Evolutionary conservation across 345 rosid species (phyloP), one percentile per base, ranked within the genome.

Genomic region (Eucalyptus pauciflora): DNA sequence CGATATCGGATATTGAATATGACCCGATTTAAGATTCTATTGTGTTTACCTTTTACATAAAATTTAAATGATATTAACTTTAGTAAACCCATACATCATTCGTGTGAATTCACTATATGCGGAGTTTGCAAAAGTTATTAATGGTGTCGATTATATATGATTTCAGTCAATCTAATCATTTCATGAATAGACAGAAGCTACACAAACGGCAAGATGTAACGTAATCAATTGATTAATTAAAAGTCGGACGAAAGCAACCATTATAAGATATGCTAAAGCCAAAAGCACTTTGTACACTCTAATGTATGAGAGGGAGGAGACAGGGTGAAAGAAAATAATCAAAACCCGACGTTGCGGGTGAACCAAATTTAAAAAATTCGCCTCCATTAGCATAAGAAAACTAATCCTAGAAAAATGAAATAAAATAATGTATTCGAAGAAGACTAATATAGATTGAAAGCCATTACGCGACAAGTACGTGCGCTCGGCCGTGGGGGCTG

Each of bases 81-180:
- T 27, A 60, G 76, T n/a, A 64, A 14, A n/a, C 11, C 10, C 8
- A 14, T 22, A n/a, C 9, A n/a, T 64, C 18, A n/a, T 64, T 64
- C 1, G 0, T 64, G 41, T 33, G 9, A 14, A n/a, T 1, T 64
- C 76, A 14, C 10, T 64, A 4, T 64, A 64, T 0, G 2, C 0
- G 20, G 6, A 4, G 10, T 15, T 1, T 60, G 31, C 15, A 60
- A 60, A 27, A 3, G 16, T 60, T 5, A 12, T 60, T 60, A 60
- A 22, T 12, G 1, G 16, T 0, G 8, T 60, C 8, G 31, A 27
- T 60, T 0, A 0, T 3, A 12, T 27, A 60, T 60, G 16, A 60
- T 60, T 12, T 60, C 16, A 60, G 1, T 60, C 69, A 60, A 56
- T 69, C 0, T 33, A 17, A 31, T 31, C 24, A 31, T 31, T 31